Evolutionary conservation across 2,329 filamentous ascomycete genomes (phyloP), one percentile per base, ranked within the genome.

Genomic region (Trichoderma citrinoviride): DNA sequence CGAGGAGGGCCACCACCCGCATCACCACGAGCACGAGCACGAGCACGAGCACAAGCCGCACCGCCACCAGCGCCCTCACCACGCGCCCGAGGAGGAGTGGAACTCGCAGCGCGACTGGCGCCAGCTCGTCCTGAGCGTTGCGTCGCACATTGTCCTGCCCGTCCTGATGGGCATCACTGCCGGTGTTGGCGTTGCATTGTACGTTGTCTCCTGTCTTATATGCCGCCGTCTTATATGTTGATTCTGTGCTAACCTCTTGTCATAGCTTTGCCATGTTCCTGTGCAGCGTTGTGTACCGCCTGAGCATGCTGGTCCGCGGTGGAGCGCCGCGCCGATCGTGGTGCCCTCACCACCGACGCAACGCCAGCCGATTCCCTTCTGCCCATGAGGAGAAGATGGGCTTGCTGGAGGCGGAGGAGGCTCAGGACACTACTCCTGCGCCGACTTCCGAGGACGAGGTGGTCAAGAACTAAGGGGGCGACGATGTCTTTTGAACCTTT

Each of bases 91-190:
- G 25, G 33, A 64, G 47, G 41, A 65, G 10, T 58, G 57, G 56
- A 67, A 50, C 66, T 54, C 33, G 44, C 74, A 67, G 72, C 66
- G 67, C 54, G 68, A 71, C 62, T 72, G 69, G 53, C 72, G 70
- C 63, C 68, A 56, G 66, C 75, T 87, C 27, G 68, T 87, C 53
- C 80, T 81, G 71, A 84, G 84, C 70, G 80, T 90, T 56, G 80
- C 84, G 67, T 79, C 86, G 43, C 85, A 88, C 67, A 82, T 92
- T 50, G 74, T 92, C 54, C 79, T 92, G 44, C 90, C 90, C 1
- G 81, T 91, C 61, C 77, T 90, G 60, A 82, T 91, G 68, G 90
- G 90, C 65, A 82, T 92, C 68, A 82, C 86, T 25, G 87, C 88
- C 50, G 90, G 90, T 72, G 83, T 91, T 62, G 81, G 82, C 33